Evolutionary conservation across 2,329 filamentous ascomycete genomes (phyloP), one percentile per base, ranked within the genome.

Genomic region (Scedosporium aurantiacum): DNA sequence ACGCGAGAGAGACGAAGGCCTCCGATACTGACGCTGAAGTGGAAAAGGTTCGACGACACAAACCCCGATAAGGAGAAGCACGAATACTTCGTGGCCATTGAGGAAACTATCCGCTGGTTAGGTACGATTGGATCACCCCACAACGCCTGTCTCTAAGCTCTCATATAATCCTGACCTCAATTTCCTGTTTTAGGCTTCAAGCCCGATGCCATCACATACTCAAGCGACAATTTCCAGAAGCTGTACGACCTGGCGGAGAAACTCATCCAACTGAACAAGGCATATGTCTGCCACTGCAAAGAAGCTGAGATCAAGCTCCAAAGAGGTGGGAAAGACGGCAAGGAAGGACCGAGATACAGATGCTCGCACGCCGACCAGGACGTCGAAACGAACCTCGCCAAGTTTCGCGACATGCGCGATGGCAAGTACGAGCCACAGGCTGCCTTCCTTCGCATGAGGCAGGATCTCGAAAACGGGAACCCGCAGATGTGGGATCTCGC

Each of bases 401-500:
- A 97, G 71, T 97, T 97, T 73, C 81, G 90, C 64, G 90, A 85
- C 54, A 97, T 97, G 93, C 82, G 86, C 59, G 91, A 95, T 70
- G 93, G 93, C 21, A 90, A 93, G 74, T 97, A 97, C 75, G 86
- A 89, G 72, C 87, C 91, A 1, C 85, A 86, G 68, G 87, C 91
- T 72, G 93, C 91, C 1, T 89, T 91, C 68, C 78, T 97, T 60
- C 86, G 93, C 64, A 97, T 97, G 92, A 96, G 96, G 78, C 90
- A 96, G 79, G 83, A 91, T 65, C 90, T 90, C 64, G 83, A 84
- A 58, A 87, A 88, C 67, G 87, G 88, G 32, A 97, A 97, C 72
- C 91, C 92, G 5, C 90, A 96, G 74, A 92, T 96, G 89, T 97
- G 93, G 93, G 93, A 97, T 78, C 76, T 96, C 60, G 89, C 90